phyloP scores from a whole-genome alignment of 208 protist species.

The Crithidia brevicula region DNA sequence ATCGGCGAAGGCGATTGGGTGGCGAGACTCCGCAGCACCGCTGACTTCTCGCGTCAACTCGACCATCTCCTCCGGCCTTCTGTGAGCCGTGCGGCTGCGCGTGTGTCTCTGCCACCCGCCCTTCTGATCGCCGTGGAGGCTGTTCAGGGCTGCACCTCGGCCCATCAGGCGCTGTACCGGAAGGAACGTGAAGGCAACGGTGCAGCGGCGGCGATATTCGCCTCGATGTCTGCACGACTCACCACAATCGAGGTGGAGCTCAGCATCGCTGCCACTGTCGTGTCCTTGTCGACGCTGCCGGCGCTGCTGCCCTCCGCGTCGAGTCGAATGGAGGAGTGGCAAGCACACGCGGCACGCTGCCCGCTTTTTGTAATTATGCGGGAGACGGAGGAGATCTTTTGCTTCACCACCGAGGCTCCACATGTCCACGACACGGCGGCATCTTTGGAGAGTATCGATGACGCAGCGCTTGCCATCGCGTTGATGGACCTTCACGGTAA shows the following conservation, averaged over 20 bases:
- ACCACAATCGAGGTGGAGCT: slow-evolving; percentile 15
- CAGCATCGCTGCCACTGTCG: not conserved
- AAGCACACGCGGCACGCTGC: not conserved
- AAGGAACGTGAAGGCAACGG: not conserved
- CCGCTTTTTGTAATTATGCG: slow-evolving; percentile 10
- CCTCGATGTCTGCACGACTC: not conserved
- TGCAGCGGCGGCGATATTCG: not conserved
- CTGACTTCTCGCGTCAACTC: slow-evolving; percentile 12
- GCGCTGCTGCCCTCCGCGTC: not conserved
- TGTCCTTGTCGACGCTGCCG: not conserved
- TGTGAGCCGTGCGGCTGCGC: not conserved
- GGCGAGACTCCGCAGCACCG: not conserved
- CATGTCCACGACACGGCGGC: not conserved
- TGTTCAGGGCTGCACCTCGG: not conserved
- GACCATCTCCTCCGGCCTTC: not conserved
- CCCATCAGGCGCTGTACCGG: slow-evolving; percentile 1
- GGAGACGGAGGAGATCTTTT: not conserved
- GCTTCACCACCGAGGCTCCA: not conserved
- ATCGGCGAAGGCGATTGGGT: not conserved
- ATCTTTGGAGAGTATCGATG: not conserved
- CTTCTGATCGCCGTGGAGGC: not conserved
- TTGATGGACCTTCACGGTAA: not conserved
- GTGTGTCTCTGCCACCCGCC: not conserved
- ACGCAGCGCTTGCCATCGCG: not conserved
- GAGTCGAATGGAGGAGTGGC: not conserved